Evolutionary conservation across 1,284 basidiomycete genomes (phyloP).

Genomic region (Agroathelia rolfsii): DNA sequence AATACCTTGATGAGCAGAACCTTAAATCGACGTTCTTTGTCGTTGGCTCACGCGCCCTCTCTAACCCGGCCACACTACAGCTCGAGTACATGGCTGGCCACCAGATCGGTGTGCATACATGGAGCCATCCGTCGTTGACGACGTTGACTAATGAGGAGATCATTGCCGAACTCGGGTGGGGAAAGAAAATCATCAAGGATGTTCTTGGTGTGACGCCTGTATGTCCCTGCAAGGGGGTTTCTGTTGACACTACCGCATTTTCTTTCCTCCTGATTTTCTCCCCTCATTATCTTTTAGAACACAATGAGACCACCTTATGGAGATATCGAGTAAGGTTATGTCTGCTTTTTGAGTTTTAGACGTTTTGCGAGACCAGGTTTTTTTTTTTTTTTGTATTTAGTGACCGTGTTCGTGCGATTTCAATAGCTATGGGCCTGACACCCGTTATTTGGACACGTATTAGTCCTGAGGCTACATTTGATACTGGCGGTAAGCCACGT

Average conservation of each 20-base stretch:
- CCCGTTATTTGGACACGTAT: conserved; percentile 65
- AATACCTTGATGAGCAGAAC: conserved; percentile 55
- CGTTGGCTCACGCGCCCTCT: conserved; percentile 71
- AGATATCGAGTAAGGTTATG: conserved; percentile 49
- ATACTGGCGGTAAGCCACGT: conserved; percentile 44
- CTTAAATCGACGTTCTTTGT: conserved; percentile 83
- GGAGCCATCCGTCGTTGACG: conserved; percentile 61
- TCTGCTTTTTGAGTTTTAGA: conserved; percentile 1
- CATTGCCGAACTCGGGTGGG: conserved; percentile 85
- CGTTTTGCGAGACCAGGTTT: conserved; percentile 11
- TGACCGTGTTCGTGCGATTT: conserved; percentile 76
- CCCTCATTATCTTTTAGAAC: no score
- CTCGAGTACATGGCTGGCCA: conserved; percentile 64
- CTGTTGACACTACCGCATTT: no score
- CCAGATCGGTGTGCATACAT: conserved; percentile 63
- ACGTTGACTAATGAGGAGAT: conserved; percentile 75
- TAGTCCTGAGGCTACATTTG: conserved; percentile 45
- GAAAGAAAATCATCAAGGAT: conserved; percentile 76
- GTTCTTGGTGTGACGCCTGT: conserved; percentile 62
- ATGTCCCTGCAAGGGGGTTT: no score
- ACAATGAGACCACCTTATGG: conserved; percentile 61
- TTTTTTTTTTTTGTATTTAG: conserved; percentile 26
- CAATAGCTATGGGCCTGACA: conserved; percentile 54
- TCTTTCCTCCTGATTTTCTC: no score
- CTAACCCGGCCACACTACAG: conserved; percentile 53